Base-by-base conservation (phyloP, 2,329 filamentous ascomycete genomes). In the Arthrinium phaeospermum region DNA sequence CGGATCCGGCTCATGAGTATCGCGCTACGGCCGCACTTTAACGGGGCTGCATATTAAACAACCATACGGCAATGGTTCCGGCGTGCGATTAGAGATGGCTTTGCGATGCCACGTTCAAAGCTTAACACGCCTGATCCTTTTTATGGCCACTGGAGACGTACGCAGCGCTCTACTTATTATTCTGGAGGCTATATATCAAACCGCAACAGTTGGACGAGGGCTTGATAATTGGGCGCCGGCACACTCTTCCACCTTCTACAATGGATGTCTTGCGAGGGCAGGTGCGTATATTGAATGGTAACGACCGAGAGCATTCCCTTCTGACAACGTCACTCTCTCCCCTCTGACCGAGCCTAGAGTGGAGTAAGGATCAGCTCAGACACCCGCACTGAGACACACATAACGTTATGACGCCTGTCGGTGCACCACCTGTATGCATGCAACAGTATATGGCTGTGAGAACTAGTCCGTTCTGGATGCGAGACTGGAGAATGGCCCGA, bases 41-140 rank as follows among this genome's bases (percentile, higher is more conserved):
- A 64, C 53, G 53, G 53, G 53, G 53, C 53, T 64, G 53, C 30
- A 41, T 64, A 64, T 64, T 7, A 64, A 64, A 64, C 19, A 64
- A 64, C 19, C 30, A 37, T 37, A n/a, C 53, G 53, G 53, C 53
- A 64, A 64, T 64, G 53, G 53, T 64, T 30, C 57, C 57, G 57
- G 57, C 57, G 41, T 61, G 12, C 57, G 34, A 41, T 14, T 34
- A 64, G 30, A n/a, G 34, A n/a, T 30, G 8, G 57, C 12, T 37
- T 64, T 41, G 57, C 19, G 34, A 41, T 24, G 8, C 8, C 34
- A 34, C 37, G 30, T 22, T 61, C 53, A 12, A 30, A 30, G 16
- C 53, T 61, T n/a, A 34, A 22, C 22, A 30, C 30, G 22, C 22
- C 53, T 61, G 30, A 37, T 22, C 3, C 6, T 34, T 16, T 16